These are phyloP conservation scores for Coniochaeta sp. DNA, from an alignment of 2,329 filamentous ascomycete genomes.

Conservation along the genomic window DNA sequence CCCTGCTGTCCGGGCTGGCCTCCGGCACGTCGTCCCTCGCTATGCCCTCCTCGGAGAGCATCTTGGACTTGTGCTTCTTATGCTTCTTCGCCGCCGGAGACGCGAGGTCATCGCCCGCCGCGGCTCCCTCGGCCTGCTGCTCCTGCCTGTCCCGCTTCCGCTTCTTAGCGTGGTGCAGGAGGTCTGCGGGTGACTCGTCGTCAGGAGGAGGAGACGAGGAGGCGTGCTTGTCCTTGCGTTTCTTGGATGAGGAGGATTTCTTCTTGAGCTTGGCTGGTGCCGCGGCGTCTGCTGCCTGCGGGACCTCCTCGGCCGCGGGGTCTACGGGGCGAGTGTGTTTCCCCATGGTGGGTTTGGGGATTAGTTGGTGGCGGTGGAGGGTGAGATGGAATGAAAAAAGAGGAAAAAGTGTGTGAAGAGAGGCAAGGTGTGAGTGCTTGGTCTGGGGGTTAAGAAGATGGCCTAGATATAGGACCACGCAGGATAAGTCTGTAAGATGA, in stretches of 20 bases:
- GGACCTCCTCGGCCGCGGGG: neutral
- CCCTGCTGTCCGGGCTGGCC: too few species aligned
- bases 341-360: constrained; percentile 1
- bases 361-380: neutral
- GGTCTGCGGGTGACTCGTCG: too few species aligned
- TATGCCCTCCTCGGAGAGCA: neutral
- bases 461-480: neutral
- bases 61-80: constrained; percentile 2
- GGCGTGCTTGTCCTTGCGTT: constrained; percentile 8
- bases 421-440: too few species aligned
- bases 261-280: constrained; percentile 4
- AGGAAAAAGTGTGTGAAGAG: too few species aligned
- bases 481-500: neutral
- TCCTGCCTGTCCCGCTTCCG: constrained; percentile 8
- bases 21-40: too few species aligned
- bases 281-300: neutral
- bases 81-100: neutral
- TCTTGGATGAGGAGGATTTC: too few species aligned
- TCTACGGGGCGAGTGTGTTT: neutral
- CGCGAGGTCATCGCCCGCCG: neutral
- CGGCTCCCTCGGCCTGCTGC: constrained; percentile 2
- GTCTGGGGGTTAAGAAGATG: too few species aligned
- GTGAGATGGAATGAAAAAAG: neutral
- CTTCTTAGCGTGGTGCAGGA: constrained; percentile 10
- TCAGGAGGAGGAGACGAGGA: neutral